Conservation (phyloP, 305 asterid species). For the Solanum chacoense region DNA sequence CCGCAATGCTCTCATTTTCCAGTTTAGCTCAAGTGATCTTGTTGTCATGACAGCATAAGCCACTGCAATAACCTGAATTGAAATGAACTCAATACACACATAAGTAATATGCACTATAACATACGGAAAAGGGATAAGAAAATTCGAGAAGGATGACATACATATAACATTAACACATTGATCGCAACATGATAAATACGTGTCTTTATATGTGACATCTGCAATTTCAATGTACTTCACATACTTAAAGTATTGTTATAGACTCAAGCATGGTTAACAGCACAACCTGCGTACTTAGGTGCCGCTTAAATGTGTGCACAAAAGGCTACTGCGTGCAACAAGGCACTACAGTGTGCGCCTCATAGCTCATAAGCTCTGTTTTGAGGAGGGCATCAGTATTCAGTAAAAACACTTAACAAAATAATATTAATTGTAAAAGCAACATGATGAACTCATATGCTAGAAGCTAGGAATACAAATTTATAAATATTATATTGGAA, state of each 20-base stretch:
- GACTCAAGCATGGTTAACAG: not conserved
- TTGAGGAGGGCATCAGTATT: not conserved
- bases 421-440: not conserved
- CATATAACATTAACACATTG: not conserved
- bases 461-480: not conserved
- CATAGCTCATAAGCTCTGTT: not conserved
- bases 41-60: conserved; percentile 80
- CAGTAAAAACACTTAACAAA: not conserved
- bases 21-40: conserved; percentile 52
- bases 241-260: not conserved
- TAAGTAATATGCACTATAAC: not conserved
- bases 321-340: not conserved
- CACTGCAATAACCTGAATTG: conserved; percentile 62
- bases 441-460: not conserved
- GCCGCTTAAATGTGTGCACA: not conserved
- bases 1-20: conserved; percentile 85
- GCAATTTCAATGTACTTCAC: not conserved
- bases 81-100: not conserved
- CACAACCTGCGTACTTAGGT: not conserved
- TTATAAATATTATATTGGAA: not conserved
- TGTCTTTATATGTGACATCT: not conserved
- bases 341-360: not conserved
- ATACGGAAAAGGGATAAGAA: not conserved
- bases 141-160: not conserved
- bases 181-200: not conserved